Evolutionary conservation across 495 filamentous ascomycete genomes (phyloP), one percentile per base, ranked within the genome.

Genomic region (Cryomyces antarcticus): DNA sequence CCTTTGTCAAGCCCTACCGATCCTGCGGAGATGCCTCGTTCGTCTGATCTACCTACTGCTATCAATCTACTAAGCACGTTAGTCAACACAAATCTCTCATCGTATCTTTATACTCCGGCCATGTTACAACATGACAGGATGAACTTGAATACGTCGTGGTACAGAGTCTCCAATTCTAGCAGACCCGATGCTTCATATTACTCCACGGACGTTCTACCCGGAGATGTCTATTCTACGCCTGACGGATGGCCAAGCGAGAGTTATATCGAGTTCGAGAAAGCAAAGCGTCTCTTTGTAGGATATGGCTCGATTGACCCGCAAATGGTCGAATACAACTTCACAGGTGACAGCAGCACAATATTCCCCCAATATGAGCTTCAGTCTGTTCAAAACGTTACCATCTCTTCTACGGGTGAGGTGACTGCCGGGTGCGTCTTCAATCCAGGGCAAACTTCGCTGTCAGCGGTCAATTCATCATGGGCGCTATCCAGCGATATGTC

Each of bases 201-300:
- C 45, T 63, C 58, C 2, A 60, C 66, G 5, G 46, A 64, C 28
- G 41, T 49, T 27, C 54, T 56, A 34, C 31, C 53, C 27, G 39
- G 58, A 5, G 62, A 58, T 24, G 52, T 57, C 7, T 57, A 64
- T n/a, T 65, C 62, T 34, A 76, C 71, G 1, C 59, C 66, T 7
- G 69, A 78, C 52, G 75, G 76, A 9, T 80, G 76, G 76, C 76
- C 76, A 1, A 66, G 64, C 9, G 62, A 68, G 33, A 63, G 65
- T 28, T 78, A 63, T 47, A 51, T 77, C 29, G 71, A 73, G 41
- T 58, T 75, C 24, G 61, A 64, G 0, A 56, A 63, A 11, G 54
- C 59, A 7, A 64, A 64, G 46, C 60, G 75, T 12, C 45, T 77
- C 0, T 48, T 80, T 3, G 52, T 69, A 28, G 63, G 65, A 35